phyloP scores from a whole-genome alignment of 352 stramenopile species.

The Globisporangium uncinulatum region DNA sequence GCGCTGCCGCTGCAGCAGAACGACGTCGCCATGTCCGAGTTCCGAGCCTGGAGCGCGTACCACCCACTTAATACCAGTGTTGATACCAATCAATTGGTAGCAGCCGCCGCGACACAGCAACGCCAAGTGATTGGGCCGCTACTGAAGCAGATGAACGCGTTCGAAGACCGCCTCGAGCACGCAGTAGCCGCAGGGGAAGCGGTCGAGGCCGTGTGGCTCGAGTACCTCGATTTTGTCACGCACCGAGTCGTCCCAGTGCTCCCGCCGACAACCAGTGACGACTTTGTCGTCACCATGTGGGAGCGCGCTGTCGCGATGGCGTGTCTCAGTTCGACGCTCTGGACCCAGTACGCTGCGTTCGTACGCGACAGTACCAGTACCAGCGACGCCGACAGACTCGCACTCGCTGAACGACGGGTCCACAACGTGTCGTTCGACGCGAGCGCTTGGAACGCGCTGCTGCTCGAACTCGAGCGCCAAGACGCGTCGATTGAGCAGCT shows the following conservation, averaged over 20 bases:
- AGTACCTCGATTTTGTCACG: slow-evolving; percentile 67
- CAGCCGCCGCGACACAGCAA: slow-evolving; percentile 28
- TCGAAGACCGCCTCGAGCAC: slow-evolving; percentile 26
- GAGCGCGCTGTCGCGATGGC: slow-evolving; percentile 48
- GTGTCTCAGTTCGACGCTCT: slow-evolving; percentile 54
- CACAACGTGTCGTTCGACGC: slow-evolving; percentile 72
- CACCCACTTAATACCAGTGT: slow-evolving; percentile 31
- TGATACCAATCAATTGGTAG: slow-evolving; percentile 12
- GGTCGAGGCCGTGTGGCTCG: slow-evolving; percentile 31
- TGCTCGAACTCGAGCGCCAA: slow-evolving; percentile 44
- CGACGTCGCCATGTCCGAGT: slow-evolving; percentile 69
- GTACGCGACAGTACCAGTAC: neutral
- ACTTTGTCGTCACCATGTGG: slow-evolving; percentile 40
- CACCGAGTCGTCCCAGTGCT: slow-evolving; percentile 34
- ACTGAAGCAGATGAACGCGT: slow-evolving; percentile 61
- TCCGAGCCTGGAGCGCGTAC: slow-evolving; percentile 65
- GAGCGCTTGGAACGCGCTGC: slow-evolving; percentile 39
- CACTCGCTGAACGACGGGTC: slow-evolving; percentile 31
- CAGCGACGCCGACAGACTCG: slow-evolving; percentile 10
- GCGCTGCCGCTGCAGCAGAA: slow-evolving; percentile 61
- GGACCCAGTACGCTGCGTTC: slow-evolving; percentile 49
- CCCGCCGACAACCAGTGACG: slow-evolving; percentile 1
- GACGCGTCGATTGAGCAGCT: slow-evolving; percentile 12
- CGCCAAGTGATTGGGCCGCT: slow-evolving; percentile 34
- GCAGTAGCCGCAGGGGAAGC: slow-evolving; percentile 13